Conservation (phyloP, 768 basidiomycete species). For the Astraeus odoratus region DNA sequence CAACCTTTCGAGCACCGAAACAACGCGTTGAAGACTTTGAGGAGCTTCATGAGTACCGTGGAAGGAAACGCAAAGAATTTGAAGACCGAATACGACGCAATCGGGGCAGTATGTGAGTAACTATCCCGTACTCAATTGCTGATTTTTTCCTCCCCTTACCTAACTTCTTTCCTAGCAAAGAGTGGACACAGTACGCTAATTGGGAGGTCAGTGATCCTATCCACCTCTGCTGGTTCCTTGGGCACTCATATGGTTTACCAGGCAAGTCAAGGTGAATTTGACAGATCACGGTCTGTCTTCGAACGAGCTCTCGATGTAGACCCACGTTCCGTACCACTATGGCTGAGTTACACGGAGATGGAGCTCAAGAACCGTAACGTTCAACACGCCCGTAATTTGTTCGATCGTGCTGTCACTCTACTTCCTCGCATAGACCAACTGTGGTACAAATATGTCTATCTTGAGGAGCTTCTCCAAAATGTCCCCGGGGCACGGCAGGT, state of each 20-base stretch:
- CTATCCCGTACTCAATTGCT: neutral
- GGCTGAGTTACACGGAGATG: slow-evolving; percentile 95
- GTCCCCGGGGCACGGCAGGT: slow-evolving; percentile 95
- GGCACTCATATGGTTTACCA: slow-evolving; percentile 23
- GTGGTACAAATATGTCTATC: slow-evolving; percentile 99
- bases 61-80: slow-evolving; percentile 88
- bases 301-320: slow-evolving; percentile 97
- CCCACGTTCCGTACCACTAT: slow-evolving; percentile 80
- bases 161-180: slow-evolving; percentile 50
- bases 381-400: slow-evolving; percentile 93
- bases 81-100: slow-evolving; percentile 83
- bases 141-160: slow-evolving; percentile 1
- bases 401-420: slow-evolving; percentile 93
- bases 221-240: neutral
- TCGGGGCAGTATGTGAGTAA: slow-evolving; percentile 67
- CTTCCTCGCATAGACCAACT: slow-evolving; percentile 94
- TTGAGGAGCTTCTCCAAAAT: slow-evolving; percentile 95
- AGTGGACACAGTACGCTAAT: slow-evolving; percentile 82
- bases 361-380: slow-evolving; percentile 98
- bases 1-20: slow-evolving; percentile 83
- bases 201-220: slow-evolving; percentile 59
- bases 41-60: slow-evolving; percentile 82
- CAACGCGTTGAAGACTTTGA: slow-evolving; percentile 97
- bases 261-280: slow-evolving; percentile 95
- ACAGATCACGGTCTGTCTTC: slow-evolving; percentile 89